Evolutionary conservation across 768 basidiomycete species (phyloP).

Genomic region (Tulasnella sp.): DNA sequence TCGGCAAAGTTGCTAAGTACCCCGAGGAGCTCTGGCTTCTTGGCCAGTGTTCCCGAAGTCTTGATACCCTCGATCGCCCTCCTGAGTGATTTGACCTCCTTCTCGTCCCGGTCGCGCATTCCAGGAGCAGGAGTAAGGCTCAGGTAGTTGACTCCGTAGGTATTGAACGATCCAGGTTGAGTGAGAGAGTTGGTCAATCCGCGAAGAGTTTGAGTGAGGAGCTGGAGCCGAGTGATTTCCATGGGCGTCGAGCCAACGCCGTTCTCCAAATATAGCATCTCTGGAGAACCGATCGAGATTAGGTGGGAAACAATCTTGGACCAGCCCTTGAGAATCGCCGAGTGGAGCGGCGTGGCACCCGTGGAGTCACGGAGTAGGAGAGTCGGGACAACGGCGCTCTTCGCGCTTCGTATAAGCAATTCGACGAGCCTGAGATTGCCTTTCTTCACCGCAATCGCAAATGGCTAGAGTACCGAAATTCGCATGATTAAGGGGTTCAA

Average conservation of each 20-base stretch:
- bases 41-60: not conserved
- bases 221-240: slow-evolving; percentile 34
- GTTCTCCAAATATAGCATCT: slow-evolving; percentile 50
- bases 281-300: slow-evolving; percentile 41
- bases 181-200: not conserved
- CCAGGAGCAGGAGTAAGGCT: not conserved
- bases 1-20: not conserved
- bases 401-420: slow-evolving; percentile 36
- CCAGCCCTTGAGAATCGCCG: slow-evolving; percentile 43
- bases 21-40: slow-evolving; percentile 11
- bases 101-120: not conserved
- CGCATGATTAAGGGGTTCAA: not conserved
- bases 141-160: not conserved
- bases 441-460: slow-evolving; percentile 45
- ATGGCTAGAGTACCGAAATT: not conserved
- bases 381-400: slow-evolving; percentile 26
- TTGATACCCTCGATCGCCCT: not conserved
- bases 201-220: not conserved
- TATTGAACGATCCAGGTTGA: not conserved
- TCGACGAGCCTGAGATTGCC: slow-evolving; percentile 37
- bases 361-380: slow-evolving; percentile 46
- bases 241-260: slow-evolving; percentile 39
- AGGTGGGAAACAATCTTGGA: slow-evolving; percentile 44
- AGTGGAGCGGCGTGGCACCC: slow-evolving; percentile 53
- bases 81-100: not conserved